phyloP scores from a whole-genome alignment of 78 protist genomes.

The Planoprotostelium fungivorum region DNA sequence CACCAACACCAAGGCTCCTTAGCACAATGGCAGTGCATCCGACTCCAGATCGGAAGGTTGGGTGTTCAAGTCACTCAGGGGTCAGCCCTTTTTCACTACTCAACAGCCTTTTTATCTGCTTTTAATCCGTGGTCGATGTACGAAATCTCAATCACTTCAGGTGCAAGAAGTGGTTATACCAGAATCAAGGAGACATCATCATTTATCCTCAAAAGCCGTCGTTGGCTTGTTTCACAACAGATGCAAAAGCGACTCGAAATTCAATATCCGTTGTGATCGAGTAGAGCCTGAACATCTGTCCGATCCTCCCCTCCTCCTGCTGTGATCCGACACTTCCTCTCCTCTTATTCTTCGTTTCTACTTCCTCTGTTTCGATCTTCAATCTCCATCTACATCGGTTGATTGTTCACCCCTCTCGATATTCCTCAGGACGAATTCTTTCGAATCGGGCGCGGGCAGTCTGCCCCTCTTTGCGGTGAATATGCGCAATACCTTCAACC shows the following conservation, averaged over 20 bases:
- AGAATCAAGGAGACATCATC: too few species aligned
- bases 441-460: background rate
- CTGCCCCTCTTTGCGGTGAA: background rate
- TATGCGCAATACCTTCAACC: background rate
- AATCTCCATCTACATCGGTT: background rate
- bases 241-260: background rate
- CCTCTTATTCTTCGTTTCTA: background rate
- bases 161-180: too few species aligned
- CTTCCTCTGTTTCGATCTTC: background rate
- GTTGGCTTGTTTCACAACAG: background rate
- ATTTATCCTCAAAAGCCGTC: background rate
- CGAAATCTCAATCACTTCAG: too few species aligned
- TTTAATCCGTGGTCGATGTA: too few species aligned
- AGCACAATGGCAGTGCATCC: too few species aligned
- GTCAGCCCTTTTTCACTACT: too few species aligned
- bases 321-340: background rate
- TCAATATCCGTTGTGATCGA: background rate
- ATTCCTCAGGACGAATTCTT: background rate
- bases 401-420: background rate
- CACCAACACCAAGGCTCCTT: too few species aligned
- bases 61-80: too few species aligned
- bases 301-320: background rate
- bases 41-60: too few species aligned
- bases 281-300: background rate
- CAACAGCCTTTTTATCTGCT: too few species aligned